These are phyloP conservation scores for Lactifluus subvellereus DNA, from an alignment of 768 basidiomycete species.

Conservation along the genomic window DNA sequence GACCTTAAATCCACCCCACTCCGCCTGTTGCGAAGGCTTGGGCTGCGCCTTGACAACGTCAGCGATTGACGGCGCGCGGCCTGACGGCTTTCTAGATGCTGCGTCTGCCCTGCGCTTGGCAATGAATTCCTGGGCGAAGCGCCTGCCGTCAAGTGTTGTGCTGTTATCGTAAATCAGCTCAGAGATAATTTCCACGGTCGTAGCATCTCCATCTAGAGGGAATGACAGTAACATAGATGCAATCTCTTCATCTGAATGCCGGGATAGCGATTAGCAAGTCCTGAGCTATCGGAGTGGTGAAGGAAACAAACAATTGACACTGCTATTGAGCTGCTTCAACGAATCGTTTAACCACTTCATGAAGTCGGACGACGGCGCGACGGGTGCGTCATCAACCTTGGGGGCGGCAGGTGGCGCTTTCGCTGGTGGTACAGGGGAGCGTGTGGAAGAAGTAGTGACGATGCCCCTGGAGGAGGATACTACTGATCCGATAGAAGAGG, in stretches of 20 bases:
- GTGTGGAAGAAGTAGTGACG: conserved; percentile 1
- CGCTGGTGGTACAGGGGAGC: conserved; percentile 27
- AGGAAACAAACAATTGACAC: conserved; percentile 57
- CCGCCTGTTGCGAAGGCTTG: conserved; percentile 59
- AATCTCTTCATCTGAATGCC: conserved; percentile 81
- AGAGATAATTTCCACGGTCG: conserved; percentile 85
- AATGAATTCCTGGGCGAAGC: conserved; percentile 91
- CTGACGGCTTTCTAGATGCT: conserved; percentile 41
- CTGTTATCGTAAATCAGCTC: conserved; percentile 94
- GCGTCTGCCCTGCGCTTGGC: conserved; percentile 83
- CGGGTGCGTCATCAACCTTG: conserved; percentile 56
- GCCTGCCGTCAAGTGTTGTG: conserved; percentile 88
- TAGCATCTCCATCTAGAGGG: conserved; percentile 80
- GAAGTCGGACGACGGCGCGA: conserved; percentile 82
- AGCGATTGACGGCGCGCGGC: conserved; percentile 67
- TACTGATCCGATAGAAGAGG: conserved; percentile 36
- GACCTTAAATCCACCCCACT: conserved; percentile 88
- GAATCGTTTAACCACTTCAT: conserved; percentile 86
- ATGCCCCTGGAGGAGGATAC: conserved; percentile 27
- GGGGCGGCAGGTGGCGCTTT: conserved; percentile 28
- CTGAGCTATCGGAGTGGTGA: not conserved
- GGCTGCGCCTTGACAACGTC: conserved; percentile 89
- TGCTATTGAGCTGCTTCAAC: conserved; percentile 67
- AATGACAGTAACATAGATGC: conserved; percentile 93
- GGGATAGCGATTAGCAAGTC: conserved; percentile 2